Percentiles rank a stretch among this genome's conserved stretches.
These are phyloP conservation scores for Periconia sp. DNA, from an alignment of 2,329 filamentous ascomycete species.

Conservation along the genomic window DNA sequence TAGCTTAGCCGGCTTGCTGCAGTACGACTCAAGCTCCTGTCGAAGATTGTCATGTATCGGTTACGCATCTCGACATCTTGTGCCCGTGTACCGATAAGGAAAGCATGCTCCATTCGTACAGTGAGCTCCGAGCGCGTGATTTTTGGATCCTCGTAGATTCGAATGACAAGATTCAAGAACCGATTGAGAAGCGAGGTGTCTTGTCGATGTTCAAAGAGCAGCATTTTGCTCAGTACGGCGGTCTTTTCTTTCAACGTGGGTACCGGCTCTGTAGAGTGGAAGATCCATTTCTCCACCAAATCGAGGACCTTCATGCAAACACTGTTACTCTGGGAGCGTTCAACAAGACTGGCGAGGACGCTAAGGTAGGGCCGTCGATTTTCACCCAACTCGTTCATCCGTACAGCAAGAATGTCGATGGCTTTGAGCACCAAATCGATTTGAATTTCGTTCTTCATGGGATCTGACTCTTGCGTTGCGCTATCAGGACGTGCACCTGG, in stretches of 20 bases:
- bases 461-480: slow-evolving; percentile 63
- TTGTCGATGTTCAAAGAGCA: slow-evolving; percentile 83
- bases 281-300: slow-evolving; percentile 96
- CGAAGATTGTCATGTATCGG: slow-evolving; percentile 94
- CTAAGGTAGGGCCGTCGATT: slow-evolving; percentile 91
- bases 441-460: slow-evolving; percentile 84
- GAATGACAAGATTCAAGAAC: slow-evolving; percentile 93
- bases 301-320: slow-evolving; percentile 90
- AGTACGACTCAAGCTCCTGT: slow-evolving; percentile 89
- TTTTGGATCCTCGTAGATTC: slow-evolving; percentile 97
- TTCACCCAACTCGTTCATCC: slow-evolving; percentile 91
- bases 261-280: slow-evolving; percentile 91
- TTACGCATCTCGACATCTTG: slow-evolving; percentile 96
- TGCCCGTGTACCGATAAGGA: slow-evolving; percentile 90
- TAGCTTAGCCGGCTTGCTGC: slow-evolving; percentile 87
- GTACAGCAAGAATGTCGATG: slow-evolving; percentile 85
- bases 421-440: slow-evolving; percentile 91
- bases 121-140: slow-evolving; percentile 94
- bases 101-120: slow-evolving; percentile 96
- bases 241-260: slow-evolving; percentile 99
- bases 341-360: slow-evolving; percentile 89
- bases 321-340: slow-evolving; percentile 84
- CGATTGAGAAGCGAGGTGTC: slow-evolving; percentile 86
- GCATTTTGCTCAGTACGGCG: slow-evolving; percentile 98
- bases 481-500: slow-evolving; percentile 54